Evolutionary conservation across 2,329 filamentous ascomycete genomes (phyloP).

Genomic region (Cladosporium sp.): DNA sequence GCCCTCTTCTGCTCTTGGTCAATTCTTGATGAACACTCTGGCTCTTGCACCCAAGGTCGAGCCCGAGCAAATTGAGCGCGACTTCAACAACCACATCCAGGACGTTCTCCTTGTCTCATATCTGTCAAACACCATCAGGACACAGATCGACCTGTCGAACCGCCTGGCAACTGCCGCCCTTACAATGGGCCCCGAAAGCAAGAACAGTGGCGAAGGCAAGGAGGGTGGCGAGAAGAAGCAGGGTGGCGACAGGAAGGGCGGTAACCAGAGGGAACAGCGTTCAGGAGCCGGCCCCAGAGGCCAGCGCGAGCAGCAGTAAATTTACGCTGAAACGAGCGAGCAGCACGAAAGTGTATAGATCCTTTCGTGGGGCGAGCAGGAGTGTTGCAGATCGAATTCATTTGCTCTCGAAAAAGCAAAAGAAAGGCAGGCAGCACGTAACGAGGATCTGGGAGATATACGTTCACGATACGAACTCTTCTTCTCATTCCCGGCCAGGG

Average conservation of each 20-base stretch:
- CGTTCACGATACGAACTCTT: slow-evolving; percentile 9
- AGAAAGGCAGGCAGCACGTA: background rate
- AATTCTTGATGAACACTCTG: slow-evolving; percentile 91
- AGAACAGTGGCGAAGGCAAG: slow-evolving; percentile 16
- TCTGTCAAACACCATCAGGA: slow-evolving; percentile 96
- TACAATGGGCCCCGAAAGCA: slow-evolving; percentile 40
- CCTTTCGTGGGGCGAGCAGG: background rate
- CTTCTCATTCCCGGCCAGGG: background rate
- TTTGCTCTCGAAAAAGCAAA: background rate
- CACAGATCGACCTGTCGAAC: slow-evolving; percentile 97
- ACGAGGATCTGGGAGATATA: slow-evolving; percentile 12
- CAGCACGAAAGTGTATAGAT: background rate
- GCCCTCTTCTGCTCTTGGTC: slow-evolving; percentile 85
- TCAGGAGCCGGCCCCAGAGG: slow-evolving; percentile 28
- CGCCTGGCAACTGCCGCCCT: slow-evolving; percentile 67
- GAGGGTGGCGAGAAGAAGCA: slow-evolving; percentile 17
- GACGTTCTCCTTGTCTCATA: slow-evolving; percentile 98
- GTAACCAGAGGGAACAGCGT: slow-evolving; percentile 15
- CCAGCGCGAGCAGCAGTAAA: slow-evolving; percentile 29
- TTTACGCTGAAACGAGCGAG: slow-evolving; percentile 2
- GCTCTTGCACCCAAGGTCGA: slow-evolving; percentile 94
- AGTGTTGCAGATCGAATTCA: background rate
- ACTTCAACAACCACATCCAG: slow-evolving; percentile 99
- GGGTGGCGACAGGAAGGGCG: slow-evolving; percentile 19
- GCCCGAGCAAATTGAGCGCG: slow-evolving; percentile 80